phyloP scores from a whole-genome alignment of 2,329 filamentous ascomycete genomes.

The Bertia moriformis region DNA sequence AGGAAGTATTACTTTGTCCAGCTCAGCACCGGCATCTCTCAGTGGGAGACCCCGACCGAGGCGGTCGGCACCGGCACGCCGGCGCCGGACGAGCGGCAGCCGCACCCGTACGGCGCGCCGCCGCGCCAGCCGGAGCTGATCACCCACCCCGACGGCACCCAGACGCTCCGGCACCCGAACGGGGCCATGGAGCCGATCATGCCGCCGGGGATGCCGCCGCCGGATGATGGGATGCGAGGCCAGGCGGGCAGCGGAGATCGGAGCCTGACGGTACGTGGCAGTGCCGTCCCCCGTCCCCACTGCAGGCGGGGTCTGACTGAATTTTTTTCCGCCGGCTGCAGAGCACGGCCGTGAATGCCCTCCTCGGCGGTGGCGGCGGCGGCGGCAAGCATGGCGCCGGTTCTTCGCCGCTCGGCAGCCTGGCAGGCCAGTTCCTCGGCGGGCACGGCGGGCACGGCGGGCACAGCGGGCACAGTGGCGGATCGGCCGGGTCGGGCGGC shows the following conservation, averaged over 20 bases:
- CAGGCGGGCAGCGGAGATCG: not conserved
- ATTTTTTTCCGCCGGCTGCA: no score
- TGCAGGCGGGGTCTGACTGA: no score
- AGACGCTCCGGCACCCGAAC: constrained; percentile 45
- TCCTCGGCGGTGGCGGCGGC: no score
- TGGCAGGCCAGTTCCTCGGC: not conserved
- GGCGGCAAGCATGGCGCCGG: not conserved
- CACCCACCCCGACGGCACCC: constrained; percentile 45
- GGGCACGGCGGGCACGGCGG: constrained; percentile 20
- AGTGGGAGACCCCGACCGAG: constrained; percentile 60
- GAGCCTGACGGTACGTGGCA: no score
- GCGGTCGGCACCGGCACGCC: constrained; percentile 47
- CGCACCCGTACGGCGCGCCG: constrained; percentile 49
- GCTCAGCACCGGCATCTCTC: constrained; percentile 55
- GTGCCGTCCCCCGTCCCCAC: no score
- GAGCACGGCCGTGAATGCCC: no score
- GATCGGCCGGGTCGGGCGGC: no score
- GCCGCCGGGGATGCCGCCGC: no score
- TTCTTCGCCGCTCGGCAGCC: not conserved
- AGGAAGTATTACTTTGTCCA: constrained; percentile 61
- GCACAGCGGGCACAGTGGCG: constrained; percentile 46
- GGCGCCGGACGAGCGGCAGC: constrained; percentile 29
- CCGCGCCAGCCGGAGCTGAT: constrained; percentile 35
- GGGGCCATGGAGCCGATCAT: constrained; percentile 44
- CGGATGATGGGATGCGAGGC: not conserved